Evolutionary conservation across 306 rosid genomes (phyloP), one percentile per base, ranked within the genome.

Genomic region (Prunus mume): DNA sequence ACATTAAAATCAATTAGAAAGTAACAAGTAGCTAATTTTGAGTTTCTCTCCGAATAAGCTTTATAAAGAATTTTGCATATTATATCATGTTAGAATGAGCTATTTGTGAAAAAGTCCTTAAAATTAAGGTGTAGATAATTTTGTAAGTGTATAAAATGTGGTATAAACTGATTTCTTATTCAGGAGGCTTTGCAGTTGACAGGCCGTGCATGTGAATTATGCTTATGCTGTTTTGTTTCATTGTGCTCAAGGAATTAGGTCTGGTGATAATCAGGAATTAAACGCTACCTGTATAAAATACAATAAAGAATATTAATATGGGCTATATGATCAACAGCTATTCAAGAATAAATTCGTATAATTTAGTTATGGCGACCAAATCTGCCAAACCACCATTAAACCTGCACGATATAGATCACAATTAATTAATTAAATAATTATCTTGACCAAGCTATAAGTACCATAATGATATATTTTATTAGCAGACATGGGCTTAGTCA

Each of bases 131-230:
- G 28, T 20, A 20, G 62, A 20, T 56, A 10, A n/a, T 56, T 56
- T 0, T 3, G 6, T 22, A 10, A 20, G 6, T 10, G 28, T 25
- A 24, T 10, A 56, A 56, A 38, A 56, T 5, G 62, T 6, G 10
- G 62, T 56, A 20, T 56, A 56, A 60, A 11, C 65, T 24, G 65
- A 60, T 79, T 82, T 87, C 75, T 78, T 80, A 83, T 76, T 76
- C 28, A 20, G 12, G 76, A 63, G 71, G 66, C 75, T 80, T 76
- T 71, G 83, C 84, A 71, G 72, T 78, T 67, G 76, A 68, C 45
- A 69, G 68, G 83, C 73, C 71, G 72, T 68, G 75, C 86, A 75
- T 71, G 79, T 72, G 45, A 58, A 74, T 83, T 85, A 77, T 88
- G 82, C 88, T 81, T 81, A 65, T 84, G 73, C 73, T 51, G 41